phyloP scores from a whole-genome alignment of 306 rosid genomes.

The Rubus idaeus region DNA sequence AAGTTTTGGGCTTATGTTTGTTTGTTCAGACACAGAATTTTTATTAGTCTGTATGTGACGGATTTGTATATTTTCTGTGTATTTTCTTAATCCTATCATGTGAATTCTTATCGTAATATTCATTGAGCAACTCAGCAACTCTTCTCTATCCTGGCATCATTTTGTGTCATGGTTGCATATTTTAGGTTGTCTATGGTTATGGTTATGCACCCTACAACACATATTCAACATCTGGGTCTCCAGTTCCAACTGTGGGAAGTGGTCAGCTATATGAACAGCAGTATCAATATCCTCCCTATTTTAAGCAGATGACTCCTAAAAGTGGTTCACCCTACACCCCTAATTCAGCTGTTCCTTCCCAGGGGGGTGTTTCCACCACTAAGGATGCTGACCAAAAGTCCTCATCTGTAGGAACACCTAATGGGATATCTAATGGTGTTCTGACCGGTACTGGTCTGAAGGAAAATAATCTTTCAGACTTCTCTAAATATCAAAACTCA shows the following conservation, averaged over 20 bases:
- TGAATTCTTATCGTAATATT: background rate
- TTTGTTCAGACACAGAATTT: background rate
- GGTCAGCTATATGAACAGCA: conserved; percentile 93
- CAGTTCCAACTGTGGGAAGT: conserved; percentile 80
- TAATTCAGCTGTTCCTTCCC: conserved; percentile 46
- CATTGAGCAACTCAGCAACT: background rate
- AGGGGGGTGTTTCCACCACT: conserved; percentile 54
- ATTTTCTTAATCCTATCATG: background rate
- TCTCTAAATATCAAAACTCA: conserved; percentile 35
- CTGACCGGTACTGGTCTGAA: conserved; percentile 44
- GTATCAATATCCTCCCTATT: conserved; percentile 91
- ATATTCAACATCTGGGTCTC: conserved; percentile 82
- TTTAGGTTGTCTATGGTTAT: conserved; percentile 79
- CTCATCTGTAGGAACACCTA: conserved; percentile 50
- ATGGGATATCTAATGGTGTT: conserved; percentile 53
- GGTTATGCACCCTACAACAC: conserved; percentile 86
- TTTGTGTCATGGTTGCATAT: background rate
- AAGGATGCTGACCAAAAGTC: conserved; percentile 71
- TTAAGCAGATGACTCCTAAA: conserved; percentile 68
- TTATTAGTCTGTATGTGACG: background rate
- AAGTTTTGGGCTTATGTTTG: conserved; percentile 16
- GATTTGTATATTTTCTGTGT: background rate
- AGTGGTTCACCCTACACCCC: conserved; percentile 50
- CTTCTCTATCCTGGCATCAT: background rate
- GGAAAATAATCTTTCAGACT: conserved; percentile 47